These are phyloP conservation scores for Penicillium sp. DNA, from an alignment of 2,329 filamentous ascomycete genomes.

Conservation along the genomic window DNA sequence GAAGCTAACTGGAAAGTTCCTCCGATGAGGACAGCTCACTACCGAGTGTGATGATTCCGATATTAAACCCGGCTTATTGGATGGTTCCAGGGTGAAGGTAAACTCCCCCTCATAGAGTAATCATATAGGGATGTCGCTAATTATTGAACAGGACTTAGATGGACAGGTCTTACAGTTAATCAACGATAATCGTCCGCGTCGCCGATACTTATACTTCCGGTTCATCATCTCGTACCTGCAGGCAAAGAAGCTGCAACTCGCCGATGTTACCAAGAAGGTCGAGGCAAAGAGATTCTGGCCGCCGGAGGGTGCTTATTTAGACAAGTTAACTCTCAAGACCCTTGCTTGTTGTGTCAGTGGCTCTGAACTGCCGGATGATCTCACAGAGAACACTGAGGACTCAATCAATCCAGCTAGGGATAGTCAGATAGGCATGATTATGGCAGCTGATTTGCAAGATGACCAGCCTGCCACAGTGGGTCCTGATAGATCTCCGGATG, in stretches of 20 bases:
- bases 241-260: constrained; percentile 1
- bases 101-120: neutral
- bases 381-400: constrained; percentile 4
- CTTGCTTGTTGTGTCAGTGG: constrained; percentile 11
- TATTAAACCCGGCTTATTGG: too few relatives aligned
- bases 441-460: constrained; percentile 1
- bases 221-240: constrained; percentile 20
- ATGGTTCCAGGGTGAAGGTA: neutral
- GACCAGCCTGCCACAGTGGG: neutral
- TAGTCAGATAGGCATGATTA: neutral
- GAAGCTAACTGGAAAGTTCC: too few relatives aligned
- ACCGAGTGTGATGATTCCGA: too few relatives aligned
- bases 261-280: constrained; percentile 2
- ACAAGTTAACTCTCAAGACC: constrained; percentile 9
- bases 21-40: too few relatives aligned
- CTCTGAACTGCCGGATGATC: constrained; percentile 7
- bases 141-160: constrained; percentile 12
- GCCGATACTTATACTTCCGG: constrained; percentile 22
- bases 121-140: neutral
- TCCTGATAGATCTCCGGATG: neutral
- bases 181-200: constrained; percentile 15
- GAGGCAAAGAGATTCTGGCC: constrained; percentile 12
- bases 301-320: constrained; percentile 9
- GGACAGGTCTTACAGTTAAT: constrained; percentile 11
- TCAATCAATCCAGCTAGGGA: neutral